Percentiles rank a stretch among this genome's conserved stretches.
Evolutionary conservation across 179 eudicot genomes (phyloP).

Genomic region (Heliamphora pulchella): DNA sequence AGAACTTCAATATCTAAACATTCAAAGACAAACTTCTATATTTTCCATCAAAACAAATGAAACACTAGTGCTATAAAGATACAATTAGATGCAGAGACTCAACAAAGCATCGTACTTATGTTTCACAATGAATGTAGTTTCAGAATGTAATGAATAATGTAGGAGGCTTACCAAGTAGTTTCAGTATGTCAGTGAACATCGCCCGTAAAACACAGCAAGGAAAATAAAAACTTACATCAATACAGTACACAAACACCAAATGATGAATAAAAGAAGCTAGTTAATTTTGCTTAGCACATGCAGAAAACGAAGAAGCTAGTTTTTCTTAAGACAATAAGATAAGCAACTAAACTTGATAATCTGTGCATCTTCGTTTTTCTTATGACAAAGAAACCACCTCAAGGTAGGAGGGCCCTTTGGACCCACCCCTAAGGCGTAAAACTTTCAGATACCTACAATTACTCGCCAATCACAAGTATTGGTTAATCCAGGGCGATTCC

Average conservation of each 20-base stretch:
- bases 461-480: too few species aligned
- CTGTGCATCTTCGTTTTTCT: too few species aligned
- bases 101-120: background rate
- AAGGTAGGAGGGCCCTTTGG: too few species aligned
- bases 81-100: background rate
- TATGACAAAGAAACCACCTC: too few species aligned
- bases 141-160: background rate
- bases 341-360: background rate
- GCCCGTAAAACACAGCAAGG: slow-evolving; percentile 48
- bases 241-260: background rate
- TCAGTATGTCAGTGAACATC: slow-evolving; percentile 88
- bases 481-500: too few species aligned
- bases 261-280: background rate
- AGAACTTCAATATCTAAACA: background rate
- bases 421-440: too few species aligned
- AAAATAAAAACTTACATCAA: background rate
- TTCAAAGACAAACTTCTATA: background rate
- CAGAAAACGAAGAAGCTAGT: background rate
- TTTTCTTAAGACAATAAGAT: background rate
- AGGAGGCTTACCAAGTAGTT: slow-evolving; percentile 57
- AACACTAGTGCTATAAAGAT: background rate
- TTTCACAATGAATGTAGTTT: background rate
- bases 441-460: too few species aligned
- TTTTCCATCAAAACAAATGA: too few species aligned
- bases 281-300: background rate